Evolutionary conservation across 2,329 filamentous ascomycete species (phyloP), one percentile per base, ranked within the genome.

Genomic region (Neonectria punicea): DNA sequence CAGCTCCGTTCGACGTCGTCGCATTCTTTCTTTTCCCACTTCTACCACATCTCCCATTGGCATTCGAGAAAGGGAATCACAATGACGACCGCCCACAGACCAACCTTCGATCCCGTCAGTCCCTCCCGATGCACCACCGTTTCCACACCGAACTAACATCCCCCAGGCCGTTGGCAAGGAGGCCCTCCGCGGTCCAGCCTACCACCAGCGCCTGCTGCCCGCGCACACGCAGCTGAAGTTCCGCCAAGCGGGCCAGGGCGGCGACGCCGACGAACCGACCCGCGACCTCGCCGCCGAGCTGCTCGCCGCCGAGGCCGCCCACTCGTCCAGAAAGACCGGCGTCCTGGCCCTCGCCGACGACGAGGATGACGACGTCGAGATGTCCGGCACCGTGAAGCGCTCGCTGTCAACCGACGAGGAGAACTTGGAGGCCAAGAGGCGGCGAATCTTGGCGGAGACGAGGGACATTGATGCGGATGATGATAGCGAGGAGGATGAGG

Each of bases 171-270:
- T 91, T 78, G 96, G 96, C 78, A 98, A 98, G 85, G 96, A 99
- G 81, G 93, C 94, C 75, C 91, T 94, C 65, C 92, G 94, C 75
- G 96, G 96, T 53, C 93, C 93, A 54, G 95, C 94, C 73, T 98
- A 98, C 84, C 96, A 99, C 79, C 95, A 98, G 81, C 92, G 96
- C 74, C 91, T 98, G 16, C 90, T 98, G 14, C 95, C 96, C 36
- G 96, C 96, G 34, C 92, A 99, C 80, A 98, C 93, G 13, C 90
- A 93, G 69, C 90, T 99, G 77, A 99, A 99, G 83, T 92, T 91
- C 77, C 89, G 93, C 84, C 90, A 87, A 51, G 84, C 92, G n/a
- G 94, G 94, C 49, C 96, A 99, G 83, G 96, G 96, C 73, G 93
- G 93, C 70, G 90, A 90, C 69, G 91, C 91, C 34, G 79, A 80